Base-by-base conservation (phyloP, 768 basidiomycete species). In the Hypsizygus marmoreus region DNA sequence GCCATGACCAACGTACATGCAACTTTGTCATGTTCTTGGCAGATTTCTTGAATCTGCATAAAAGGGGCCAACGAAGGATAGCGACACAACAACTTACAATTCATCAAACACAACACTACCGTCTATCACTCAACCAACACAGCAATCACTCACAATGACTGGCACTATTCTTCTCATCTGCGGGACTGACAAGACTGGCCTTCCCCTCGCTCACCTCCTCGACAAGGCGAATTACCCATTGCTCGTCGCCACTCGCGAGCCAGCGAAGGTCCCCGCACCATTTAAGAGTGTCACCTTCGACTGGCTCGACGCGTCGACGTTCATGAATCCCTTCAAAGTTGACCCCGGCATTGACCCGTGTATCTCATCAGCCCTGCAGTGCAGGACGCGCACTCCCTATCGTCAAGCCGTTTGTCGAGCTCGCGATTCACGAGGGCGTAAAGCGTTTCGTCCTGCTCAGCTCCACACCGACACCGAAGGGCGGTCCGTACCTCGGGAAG, bases 141-240 rank as follows among this genome's bases (percentile, higher is more conserved):
- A n/a, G n/a, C n/a, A n/a, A n/a, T n/a, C n/a, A n/a, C 35, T 22
- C 32, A 22, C 13, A 14, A 69, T 71, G 69, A 57, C 68, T 2
- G n/a, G n/a, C n/a, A n/a, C n/a, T n/a, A 67, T 61, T 36, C 62
- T 72, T 16, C 55, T 70, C 52, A 67, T 53, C 29, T 69, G 69
- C 10, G 68, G 64, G 17, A 68, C 65, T 16, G 69, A 68, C 30
- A 66, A 62, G 17, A 62, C 65, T 13, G 62, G 63, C 3, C 39
- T 39, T 4, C 52, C 43, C n/a, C 55, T 69, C 13, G 66, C 66
- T 17, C 53, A 53, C 0, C 50, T 62, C 17, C 51, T 70, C 7
- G 40, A 59, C 8, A 35, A 43, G 3, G 60, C 64, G 1, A 53
- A 51, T 8, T 46, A 56, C n/a, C 55, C 61, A 7, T 48, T 64